Base-by-base conservation (phyloP, 2,329 filamentous ascomycete genomes). In the Hymenoscyphus scutula region DNA sequence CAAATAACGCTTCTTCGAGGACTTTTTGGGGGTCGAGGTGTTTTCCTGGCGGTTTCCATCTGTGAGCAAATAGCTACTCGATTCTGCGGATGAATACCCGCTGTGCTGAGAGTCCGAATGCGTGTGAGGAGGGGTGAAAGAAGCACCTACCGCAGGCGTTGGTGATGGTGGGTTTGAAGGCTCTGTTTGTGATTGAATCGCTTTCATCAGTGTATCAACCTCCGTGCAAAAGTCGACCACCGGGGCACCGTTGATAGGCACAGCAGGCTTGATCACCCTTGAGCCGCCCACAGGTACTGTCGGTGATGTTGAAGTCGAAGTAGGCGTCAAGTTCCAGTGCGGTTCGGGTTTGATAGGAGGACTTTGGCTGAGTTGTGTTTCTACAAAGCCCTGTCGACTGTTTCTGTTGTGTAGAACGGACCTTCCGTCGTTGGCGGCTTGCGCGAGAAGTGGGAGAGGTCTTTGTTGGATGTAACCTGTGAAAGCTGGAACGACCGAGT, bases 181-280 rank as follows among this genome's bases (percentile, higher is more conserved):
- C 15, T 80, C 77, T 25, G 81, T 76, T 71, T 89, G 90, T 53
- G 84, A 79, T 74, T 97, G 92, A 54, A 97, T 94, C 0, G 89
- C 86, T 76, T 89, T 92, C 92, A 97, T 96, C 51, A 98, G 78
- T 51, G 87, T 88, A 74, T 97, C 93, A 41, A 97, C 87, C 63
- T 91, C 86, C 0, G 92, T 97, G n/a, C 85, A 83, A 74, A 93
- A 94, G 64, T 84, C 82, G 45, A 85, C 77, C n/a, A 84, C 79
- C 11, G 59, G 53, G 13, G 63, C 37, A 0, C 63, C 59, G 23
- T 60, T 62, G 32, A 53, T 56, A 10, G 64, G 59, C 13, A 59
- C 19, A 6, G 54, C 61, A 6, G 66, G 58, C 5, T 55, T 53
- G 13, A 67, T 62, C 8, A 53, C 59, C 53, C 67, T 67, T 53